phyloP scores from a whole-genome alignment of 2,329 filamentous ascomycete species.

The Tolypocladium pustulatum region DNA sequence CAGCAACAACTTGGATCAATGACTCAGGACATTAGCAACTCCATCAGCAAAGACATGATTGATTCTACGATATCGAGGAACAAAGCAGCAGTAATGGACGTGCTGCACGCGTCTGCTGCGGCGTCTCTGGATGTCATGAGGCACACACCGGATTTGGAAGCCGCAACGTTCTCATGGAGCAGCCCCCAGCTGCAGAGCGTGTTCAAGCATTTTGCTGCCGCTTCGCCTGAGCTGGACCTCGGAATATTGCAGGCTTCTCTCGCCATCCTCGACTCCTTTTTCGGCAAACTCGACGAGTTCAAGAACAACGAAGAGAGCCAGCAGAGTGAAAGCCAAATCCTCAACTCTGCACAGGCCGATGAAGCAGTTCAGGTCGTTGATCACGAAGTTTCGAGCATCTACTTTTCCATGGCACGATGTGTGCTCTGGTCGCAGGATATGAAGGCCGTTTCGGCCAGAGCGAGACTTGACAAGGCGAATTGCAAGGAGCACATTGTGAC shows the following conservation, averaged over 20 bases:
- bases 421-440: conserved; percentile 17
- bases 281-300: conserved; percentile 33
- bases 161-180: conserved; percentile 39
- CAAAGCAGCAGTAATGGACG: conserved; percentile 40
- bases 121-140: conserved; percentile 41
- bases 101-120: conserved; percentile 36
- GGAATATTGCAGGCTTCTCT: conserved; percentile 32
- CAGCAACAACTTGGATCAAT: conserved; percentile 43
- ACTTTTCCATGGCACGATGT: conserved; percentile 36
- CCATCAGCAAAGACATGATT: conserved; percentile 33
- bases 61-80: conserved; percentile 41
- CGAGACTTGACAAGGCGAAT: conserved; percentile 11
- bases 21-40: conserved; percentile 31
- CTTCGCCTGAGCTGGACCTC: conserved; percentile 36
- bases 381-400: conserved; percentile 32
- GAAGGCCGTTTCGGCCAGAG: conserved; percentile 5
- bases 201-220: conserved; percentile 35
- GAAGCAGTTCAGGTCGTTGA: conserved; percentile 38
- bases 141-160: conserved; percentile 32
- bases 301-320: conserved; percentile 26
- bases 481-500: conserved; percentile 34
- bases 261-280: conserved; percentile 35
- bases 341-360: conserved; percentile 31
- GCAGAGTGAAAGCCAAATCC: conserved; percentile 24
- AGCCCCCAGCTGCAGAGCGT: conserved; percentile 39